Base-by-base conservation (phyloP, 2,329 filamentous ascomycete species). In the Acarospora socialis region DNA sequence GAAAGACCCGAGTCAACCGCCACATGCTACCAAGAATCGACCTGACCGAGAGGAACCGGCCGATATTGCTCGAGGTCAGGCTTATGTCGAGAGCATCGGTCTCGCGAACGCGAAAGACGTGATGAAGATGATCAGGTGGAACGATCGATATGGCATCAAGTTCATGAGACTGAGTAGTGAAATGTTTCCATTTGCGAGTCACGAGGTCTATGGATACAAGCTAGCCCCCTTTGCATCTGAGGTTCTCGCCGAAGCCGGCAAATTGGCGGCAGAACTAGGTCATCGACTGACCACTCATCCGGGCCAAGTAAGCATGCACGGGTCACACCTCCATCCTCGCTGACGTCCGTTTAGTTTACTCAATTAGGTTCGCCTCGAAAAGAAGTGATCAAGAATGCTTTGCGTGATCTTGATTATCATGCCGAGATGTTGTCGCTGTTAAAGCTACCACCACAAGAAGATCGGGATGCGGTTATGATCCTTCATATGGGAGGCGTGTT, bases 131-230 rank as follows among this genome's bases (percentile, higher is more conserved):
- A 48, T 94, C 6, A 69, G 73, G 2, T 95, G 87, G 87, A 94
- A 95, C 48, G 77, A 92, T 42, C 80, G 73, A 43, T 94, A 87
- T 42, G 77, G 78, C 22, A 95, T 95, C 56, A 86, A 75, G 44
- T 94, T 95, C 52, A 73, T 95, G 70, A 73, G 87, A 1, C 63
- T 95, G 13, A 92, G 82, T 44, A 92, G 82, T 33, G 87, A 94
- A 45, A 94, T 94, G 81, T 95, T 95, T 42, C 87, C 87, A 0
- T 94, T 94, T 52, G 87, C 87, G 2, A 92, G 81, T 42, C 87
- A 95, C 47, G 68, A 70, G 15, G 78, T 82, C 39, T 78, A 92
- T 43, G 87, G 86, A 0, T 95, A 95, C 54, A 78, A 73, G 43
- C 65, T 95, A 8, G 76, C 74, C 0, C 77, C 81, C 0, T 94